Evolutionary conservation across 2,329 filamentous ascomycete genomes (phyloP).

Genomic region (Paramyrothecium roridum): DNA sequence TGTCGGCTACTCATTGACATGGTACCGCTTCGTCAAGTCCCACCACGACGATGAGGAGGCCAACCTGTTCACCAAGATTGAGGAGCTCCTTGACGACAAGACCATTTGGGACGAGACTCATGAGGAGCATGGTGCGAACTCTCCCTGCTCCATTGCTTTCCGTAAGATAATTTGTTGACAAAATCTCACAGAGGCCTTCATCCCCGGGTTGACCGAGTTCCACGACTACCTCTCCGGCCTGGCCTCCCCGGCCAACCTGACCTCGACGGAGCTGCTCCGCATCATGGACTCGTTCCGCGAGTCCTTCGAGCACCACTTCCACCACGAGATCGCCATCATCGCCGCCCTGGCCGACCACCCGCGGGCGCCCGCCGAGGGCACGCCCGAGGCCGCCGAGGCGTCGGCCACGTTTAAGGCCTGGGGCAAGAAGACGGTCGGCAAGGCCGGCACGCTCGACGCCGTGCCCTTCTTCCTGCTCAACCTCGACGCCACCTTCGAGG

Average conservation of each 20-base stretch:
- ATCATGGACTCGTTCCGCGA: slow-evolving; percentile 50
- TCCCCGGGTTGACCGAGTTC: slow-evolving; percentile 48
- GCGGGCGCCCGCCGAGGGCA: slow-evolving; percentile 44
- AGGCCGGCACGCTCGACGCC: slow-evolving; percentile 56
- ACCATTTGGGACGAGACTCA: slow-evolving; percentile 49
- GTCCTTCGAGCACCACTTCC: slow-evolving; percentile 52
- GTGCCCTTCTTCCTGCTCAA: slow-evolving; percentile 65
- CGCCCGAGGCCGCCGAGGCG: slow-evolving; percentile 42
- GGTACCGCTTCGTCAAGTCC: slow-evolving; percentile 56
- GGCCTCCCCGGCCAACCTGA: slow-evolving; percentile 36
- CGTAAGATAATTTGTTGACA: neutral
- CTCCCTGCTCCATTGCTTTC: neutral
- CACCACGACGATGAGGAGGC: slow-evolving; percentile 61
- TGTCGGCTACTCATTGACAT: slow-evolving; percentile 53
- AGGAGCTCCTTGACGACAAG: slow-evolving; percentile 47
- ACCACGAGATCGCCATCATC: slow-evolving; percentile 52
- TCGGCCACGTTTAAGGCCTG: slow-evolving; percentile 53
- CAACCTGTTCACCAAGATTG: slow-evolving; percentile 52
- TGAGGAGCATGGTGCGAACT: slow-evolving; percentile 48
- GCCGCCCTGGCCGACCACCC: slow-evolving; percentile 46
- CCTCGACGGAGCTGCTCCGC: slow-evolving; percentile 38
- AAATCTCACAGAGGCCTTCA: slow-evolving; percentile 37
- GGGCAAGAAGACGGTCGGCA: slow-evolving; percentile 62
- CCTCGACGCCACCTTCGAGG: slow-evolving; percentile 56
- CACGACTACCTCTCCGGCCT: slow-evolving; percentile 47